Evolutionary conservation across 176 grass and related monocot species (phyloP).

Genomic region (Oryza glaberrima): DNA sequence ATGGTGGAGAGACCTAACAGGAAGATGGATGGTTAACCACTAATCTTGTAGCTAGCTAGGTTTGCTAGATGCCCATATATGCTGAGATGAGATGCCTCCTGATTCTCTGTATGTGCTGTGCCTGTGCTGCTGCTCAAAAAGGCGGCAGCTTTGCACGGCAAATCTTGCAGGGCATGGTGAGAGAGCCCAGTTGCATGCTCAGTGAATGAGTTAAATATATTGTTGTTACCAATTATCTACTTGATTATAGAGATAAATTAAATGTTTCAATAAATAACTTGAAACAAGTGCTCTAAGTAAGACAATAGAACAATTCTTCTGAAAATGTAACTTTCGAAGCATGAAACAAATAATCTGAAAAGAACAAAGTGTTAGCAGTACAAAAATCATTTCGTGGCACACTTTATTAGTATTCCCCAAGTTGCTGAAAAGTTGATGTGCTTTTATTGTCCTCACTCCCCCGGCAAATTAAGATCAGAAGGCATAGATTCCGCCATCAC

Average conservation of each 20-base stretch:
- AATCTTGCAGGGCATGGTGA: slow-evolving; percentile 7
- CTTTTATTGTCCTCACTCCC: not conserved
- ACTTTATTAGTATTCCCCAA: slow-evolving; percentile 10
- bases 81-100: not conserved
- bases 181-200: not conserved
- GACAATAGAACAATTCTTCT: too few species aligned
- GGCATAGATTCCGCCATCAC: slow-evolving; percentile 47
- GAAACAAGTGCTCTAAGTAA: too few species aligned
- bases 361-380: not conserved
- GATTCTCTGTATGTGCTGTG: slow-evolving; percentile 13
- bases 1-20: not conserved
- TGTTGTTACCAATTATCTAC: too few species aligned
- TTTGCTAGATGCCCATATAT: not conserved
- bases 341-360: too few species aligned
- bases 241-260: too few species aligned
- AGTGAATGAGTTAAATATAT: not conserved
- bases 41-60: not conserved
- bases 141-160: slow-evolving; percentile 12
- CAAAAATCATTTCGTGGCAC: not conserved
- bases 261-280: too few species aligned
- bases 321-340: too few species aligned
- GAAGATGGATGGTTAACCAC: not conserved
- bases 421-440: slow-evolving; percentile 11
- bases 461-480: slow-evolving; percentile 23
- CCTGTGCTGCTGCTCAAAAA: slow-evolving; percentile 23